phyloP scores from a whole-genome alignment of 2,329 filamentous ascomycete species.

The Pseudogymnoascus sp. region DNA sequence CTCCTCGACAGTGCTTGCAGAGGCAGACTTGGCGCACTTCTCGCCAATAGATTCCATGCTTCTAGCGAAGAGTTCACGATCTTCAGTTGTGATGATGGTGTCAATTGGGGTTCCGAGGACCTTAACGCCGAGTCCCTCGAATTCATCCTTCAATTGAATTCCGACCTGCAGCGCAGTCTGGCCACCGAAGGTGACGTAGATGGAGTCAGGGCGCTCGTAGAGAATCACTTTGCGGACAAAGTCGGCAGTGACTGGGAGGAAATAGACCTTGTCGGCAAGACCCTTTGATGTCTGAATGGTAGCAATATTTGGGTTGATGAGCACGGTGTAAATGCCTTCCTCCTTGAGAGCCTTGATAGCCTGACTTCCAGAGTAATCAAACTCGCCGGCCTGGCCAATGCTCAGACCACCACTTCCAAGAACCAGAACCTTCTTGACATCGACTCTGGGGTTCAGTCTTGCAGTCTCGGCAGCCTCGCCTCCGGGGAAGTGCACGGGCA shows the following conservation, averaged over 20 bases:
- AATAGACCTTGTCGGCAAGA: constrained; percentile 97
- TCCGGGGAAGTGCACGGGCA: constrained; percentile 80
- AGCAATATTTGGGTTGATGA: constrained; percentile 99
- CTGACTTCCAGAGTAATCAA: constrained; percentile 97
- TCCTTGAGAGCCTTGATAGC: constrained; percentile 98
- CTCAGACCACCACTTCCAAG: constrained; percentile 91
- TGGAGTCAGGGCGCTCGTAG: constrained; percentile 89
- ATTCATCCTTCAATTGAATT: constrained; percentile 96
- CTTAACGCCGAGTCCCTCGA: constrained; percentile 83
- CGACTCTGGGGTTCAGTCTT: constrained; percentile 66
- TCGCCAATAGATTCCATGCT: constrained; percentile 98
- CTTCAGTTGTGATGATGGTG: constrained; percentile 97
- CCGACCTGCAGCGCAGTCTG: constrained; percentile 96
- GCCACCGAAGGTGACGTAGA: constrained; percentile 96
- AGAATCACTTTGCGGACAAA: constrained; percentile 97
- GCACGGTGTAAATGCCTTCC: constrained; percentile 93
- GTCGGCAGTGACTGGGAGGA: constrained; percentile 91
- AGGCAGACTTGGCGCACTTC: constrained; percentile 96
- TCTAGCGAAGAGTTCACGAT: constrained; percentile 91
- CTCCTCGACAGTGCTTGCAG: constrained; percentile 81
- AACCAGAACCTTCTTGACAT: constrained; percentile 89
- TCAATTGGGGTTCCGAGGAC: constrained; percentile 95
- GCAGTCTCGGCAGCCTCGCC: constrained; percentile 74
- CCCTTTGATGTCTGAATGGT: constrained; percentile 98
- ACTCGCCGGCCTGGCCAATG: constrained; percentile 96